Percentiles rank a stretch among this genome's conserved stretches.
Conservation (phyloP, 257 asterid species). For the Handroanthus guayacan region DNA sequence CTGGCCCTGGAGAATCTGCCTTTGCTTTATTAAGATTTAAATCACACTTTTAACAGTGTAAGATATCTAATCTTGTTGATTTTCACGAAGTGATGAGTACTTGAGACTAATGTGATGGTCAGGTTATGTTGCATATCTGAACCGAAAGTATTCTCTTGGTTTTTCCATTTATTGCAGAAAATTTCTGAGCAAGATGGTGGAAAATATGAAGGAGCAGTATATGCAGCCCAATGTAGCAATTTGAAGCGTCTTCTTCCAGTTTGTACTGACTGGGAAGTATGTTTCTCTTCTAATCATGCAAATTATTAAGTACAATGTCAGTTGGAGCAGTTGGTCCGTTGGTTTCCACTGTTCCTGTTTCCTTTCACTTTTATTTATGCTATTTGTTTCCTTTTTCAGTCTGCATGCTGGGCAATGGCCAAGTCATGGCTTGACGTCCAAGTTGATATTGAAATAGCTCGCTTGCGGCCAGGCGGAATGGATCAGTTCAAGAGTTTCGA, state of each 20-base stretch:
- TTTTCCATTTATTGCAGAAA: slow-evolving; percentile 64
- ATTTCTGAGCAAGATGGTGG: slow-evolving; percentile 96
- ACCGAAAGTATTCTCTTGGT: slow-evolving; percentile 40
- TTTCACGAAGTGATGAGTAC: slow-evolving; percentile 21
- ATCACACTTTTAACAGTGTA: neutral
- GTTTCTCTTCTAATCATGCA: slow-evolving; percentile 33
- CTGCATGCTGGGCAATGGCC: slow-evolving; percentile 99
- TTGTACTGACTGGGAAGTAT: slow-evolving; percentile 99
- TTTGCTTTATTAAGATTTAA: slow-evolving; percentile 32
- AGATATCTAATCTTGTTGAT: slow-evolving; percentile 27
- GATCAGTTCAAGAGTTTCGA: slow-evolving; percentile 71
- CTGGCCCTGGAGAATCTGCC: slow-evolving; percentile 26
- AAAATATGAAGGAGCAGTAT: slow-evolving; percentile 88
- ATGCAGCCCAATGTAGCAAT: slow-evolving; percentile 94
- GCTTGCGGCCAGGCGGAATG: slow-evolving; percentile 65
- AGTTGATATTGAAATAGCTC: slow-evolving; percentile 79
- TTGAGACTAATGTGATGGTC: slow-evolving; percentile 3
- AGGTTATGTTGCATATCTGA: slow-evolving; percentile 28
- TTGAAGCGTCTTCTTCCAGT: slow-evolving; percentile 90
- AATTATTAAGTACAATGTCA: slow-evolving; percentile 12
- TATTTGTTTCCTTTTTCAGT: slow-evolving; percentile 59
- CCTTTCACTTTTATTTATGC: slow-evolving; percentile 26
- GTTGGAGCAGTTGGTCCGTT: slow-evolving; percentile 15
- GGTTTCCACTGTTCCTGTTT: slow-evolving; percentile 11
- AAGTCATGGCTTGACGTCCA: slow-evolving; percentile 96